Evolutionary conservation across 2,329 filamentous ascomycete species (phyloP), one percentile per base, ranked within the genome.

Genomic region (Clonostachys chloroleuca): DNA sequence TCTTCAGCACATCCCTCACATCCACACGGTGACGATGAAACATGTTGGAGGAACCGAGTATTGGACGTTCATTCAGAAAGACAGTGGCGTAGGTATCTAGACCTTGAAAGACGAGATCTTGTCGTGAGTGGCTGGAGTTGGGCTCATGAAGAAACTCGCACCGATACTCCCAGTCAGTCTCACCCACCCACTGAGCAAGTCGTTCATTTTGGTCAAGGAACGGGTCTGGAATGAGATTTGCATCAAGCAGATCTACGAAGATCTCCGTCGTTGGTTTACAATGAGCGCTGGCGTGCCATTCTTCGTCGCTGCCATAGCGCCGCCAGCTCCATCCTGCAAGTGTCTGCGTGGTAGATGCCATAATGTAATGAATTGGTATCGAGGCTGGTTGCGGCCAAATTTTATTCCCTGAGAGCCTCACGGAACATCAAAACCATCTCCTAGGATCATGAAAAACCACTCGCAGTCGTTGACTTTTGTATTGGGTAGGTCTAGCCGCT

Each of bases 201-300:
- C 80, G 59, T 54, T 84, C 81, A 53, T 84, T 84, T 51, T 78
- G 72, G 44, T 80, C 75, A 16, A 78, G 57, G 54, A 80, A 82
- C 1, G 81, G 80, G 55, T 84, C 73, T 12, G 63, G 58, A 46
- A 77, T 75, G 20, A 64, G 67, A 14, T 18, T 16, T 10, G 36
- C 36, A 18, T n/a, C 36, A 18, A 39, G 36, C 17, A 43, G 41
- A 33, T 43, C 41, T n/a, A 43, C 16, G 41, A 20, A 30, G 6
- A 43, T 43, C 14, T 30, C 24, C 14, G 41, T 17, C 40, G 40
- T 45, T 12, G 43, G 43, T 14, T 39, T 39, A 35, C 6, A n/a
- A 14, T 45, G 43, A 17, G 34, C 34, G 24, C 43, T 37, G 12
- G 43, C n/a, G n/a, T 45, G 43, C 43, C 43, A 45, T 34, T 44